Evolutionary conservation across 2,329 filamentous ascomycete genomes (phyloP), one percentile per base, ranked within the genome.

Genomic region (Calonectria multiphialidica): DNA sequence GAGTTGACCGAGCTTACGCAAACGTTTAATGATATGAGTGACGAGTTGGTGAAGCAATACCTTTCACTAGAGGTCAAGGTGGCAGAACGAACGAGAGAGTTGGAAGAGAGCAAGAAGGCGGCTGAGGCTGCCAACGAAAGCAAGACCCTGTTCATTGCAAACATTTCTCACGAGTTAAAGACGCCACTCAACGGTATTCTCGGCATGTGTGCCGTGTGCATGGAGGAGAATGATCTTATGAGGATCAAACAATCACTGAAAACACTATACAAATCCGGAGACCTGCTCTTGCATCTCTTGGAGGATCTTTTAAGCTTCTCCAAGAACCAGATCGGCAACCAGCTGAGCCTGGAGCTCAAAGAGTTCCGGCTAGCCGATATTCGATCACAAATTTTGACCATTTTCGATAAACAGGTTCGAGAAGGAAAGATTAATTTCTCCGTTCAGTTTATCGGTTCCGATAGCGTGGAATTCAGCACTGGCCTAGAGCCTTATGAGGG

Each of bases 81-180:
- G 1, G 91, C 91, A 8, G 92, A 96, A 81, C 89, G 96, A 68
- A 98, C 96, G 0, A 90, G 90, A 42, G 94, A 98, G 82, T 87
- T 98, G 0, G 95, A 98, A 80, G 91, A 95, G 73, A 97, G 93
- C 85, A 98, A 98, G 82, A 95, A 95, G 84, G 95, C 95, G 1
- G 96, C 96, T 1, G 96, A 98, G 83, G 94, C 94, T n/a, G 96
- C 96, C 4, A 98, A 98, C 78, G 94, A 98, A 84, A 97, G 95
- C 87, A 99, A 99, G 85, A 98, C 97, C 0, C 88, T 98, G 10
- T 98, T 98, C 85, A 97, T 99, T 74, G 97, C 97, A 21, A 98
- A 98, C 79, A 98, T 98, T 63, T 93, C 91, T 1, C 91, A 93
- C 77, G 91, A 98, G 82, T 88, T 99, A 42, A 97, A 98, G 81